Conservation (phyloP, 345 rosid species). For the Fremontodendron californicum region DNA sequence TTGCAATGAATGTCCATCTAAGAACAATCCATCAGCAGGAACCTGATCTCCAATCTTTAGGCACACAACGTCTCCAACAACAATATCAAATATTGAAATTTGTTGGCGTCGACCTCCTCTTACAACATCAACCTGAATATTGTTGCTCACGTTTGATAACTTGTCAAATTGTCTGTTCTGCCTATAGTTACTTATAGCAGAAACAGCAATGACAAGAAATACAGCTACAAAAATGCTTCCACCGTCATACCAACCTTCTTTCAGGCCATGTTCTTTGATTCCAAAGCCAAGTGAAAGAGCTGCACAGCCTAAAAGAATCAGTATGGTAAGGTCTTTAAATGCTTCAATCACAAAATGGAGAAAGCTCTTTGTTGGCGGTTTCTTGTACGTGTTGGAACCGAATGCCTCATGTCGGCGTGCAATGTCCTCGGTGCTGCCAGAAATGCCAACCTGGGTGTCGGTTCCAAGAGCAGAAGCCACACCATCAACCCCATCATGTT, state of each 20-base stretch:
- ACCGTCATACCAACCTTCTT: slow-evolving; percentile 72
- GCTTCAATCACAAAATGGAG: slow-evolving; percentile 45
- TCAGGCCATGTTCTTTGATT: slow-evolving; percentile 49
- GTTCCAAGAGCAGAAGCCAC: slow-evolving; percentile 41
- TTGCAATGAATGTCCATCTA: slow-evolving; percentile 43
- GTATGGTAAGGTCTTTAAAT: slow-evolving; percentile 45
- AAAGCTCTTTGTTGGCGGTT: slow-evolving; percentile 50
- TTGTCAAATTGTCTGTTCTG: slow-evolving; percentile 50
- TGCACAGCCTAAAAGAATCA: slow-evolving; percentile 55
- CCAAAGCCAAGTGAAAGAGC: slow-evolving; percentile 59
- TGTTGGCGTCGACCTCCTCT: slow-evolving; percentile 43
- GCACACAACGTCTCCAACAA: slow-evolving; percentile 58
- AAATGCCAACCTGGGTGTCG: slow-evolving; percentile 33
- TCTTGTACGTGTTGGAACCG: slow-evolving; percentile 63
- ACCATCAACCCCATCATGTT: slow-evolving; percentile 38
- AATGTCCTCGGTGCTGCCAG: slow-evolving; percentile 27
- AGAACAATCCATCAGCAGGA: slow-evolving; percentile 63
- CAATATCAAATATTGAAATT: slow-evolving; percentile 51
- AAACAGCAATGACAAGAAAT: slow-evolving; percentile 46
- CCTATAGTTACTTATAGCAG: slow-evolving; percentile 47
- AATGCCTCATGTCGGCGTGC: slow-evolving; percentile 39
- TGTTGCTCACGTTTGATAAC: slow-evolving; percentile 45
- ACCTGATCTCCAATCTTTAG: slow-evolving; percentile 65
- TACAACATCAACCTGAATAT: slow-evolving; percentile 47
- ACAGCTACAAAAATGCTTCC: slow-evolving; percentile 59